Base-by-base conservation (phyloP, 2,329 filamentous ascomycete species). In the Zymoseptoria crescenta region DNA sequence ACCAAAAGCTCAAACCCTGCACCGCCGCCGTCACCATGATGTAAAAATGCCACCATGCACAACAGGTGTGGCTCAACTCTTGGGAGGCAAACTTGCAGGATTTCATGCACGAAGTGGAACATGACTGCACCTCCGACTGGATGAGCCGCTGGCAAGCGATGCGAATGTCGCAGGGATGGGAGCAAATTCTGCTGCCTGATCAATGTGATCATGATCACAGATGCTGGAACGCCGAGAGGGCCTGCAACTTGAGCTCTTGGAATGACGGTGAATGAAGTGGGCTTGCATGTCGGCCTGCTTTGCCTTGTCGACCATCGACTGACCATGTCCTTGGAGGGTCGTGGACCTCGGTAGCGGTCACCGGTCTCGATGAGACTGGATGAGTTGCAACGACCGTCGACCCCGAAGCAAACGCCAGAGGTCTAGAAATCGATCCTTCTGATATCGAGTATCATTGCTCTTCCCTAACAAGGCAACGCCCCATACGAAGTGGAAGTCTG, bases 391-490 rank as follows among this genome's bases (percentile, higher is more conserved):
- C 4, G 24, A 4, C 2, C 24, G 24, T 4, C 24, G 24, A 24
- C 24, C 24, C 24, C 4, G 24, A 24, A 24, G 24, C 24, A 4
- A 24, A 24, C 24, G 24, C 24, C 16, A 6, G 35, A 16, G 16
- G 10, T 45, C 16, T n/a, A 45, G 16, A 16, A 45, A 16, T 16
- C 3, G 35, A 45, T n/a, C 4, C 9, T 45, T 13, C n/a, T 45
- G 35, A 3, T 5, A 16, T 16, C 13, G 35, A n/a, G 35, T 16
- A n/a, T 35, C 19, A 53, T 45, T 53, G 24, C 51, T 28, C 24
- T 58, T 45, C 50, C 41, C 41, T 49, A 58, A 54, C 59, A 56
- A 27, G 56, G 59, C 54, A 61, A 45, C 10, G 56, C 56, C 13
- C 56, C 56, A 24, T 51, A 51, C 59, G 57, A 2, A 10, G 59